These are phyloP conservation scores for Penicillium sp. DNA, from an alignment of 2,329 filamentous ascomycete genomes.

Conservation along the genomic window DNA sequence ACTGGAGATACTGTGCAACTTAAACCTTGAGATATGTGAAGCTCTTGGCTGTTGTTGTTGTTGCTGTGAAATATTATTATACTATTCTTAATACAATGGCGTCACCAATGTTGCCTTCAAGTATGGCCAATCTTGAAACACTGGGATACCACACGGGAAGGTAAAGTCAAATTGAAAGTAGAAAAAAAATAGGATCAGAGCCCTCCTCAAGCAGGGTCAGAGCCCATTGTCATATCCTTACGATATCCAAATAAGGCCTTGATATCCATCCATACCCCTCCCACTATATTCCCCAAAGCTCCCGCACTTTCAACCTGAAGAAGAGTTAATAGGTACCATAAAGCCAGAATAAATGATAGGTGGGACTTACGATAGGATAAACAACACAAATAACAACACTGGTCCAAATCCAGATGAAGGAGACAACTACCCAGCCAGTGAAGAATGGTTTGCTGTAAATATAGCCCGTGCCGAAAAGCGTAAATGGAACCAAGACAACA, in stretches of 20 bases:
- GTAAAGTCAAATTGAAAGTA: background rate
- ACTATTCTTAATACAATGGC: background rate
- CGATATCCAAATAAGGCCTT: background rate
- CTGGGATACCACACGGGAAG: background rate
- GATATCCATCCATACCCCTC: background rate
- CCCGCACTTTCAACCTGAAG: background rate
- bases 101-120: background rate
- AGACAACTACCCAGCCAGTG: constrained; percentile 42
- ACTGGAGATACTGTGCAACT: no score
- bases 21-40: background rate
- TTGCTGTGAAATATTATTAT: background rate
- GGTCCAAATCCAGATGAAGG: constrained; percentile 40
- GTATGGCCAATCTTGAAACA: background rate
- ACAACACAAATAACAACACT: background rate
- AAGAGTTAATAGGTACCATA: background rate
- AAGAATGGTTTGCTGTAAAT: constrained; percentile 39
- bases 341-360: background rate
- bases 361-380: background rate
- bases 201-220: background rate
- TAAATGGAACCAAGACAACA: constrained; percentile 42
- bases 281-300: background rate
- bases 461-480: constrained; percentile 41
- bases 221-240: background rate
- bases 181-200: no score
- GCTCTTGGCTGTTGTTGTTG: background rate